Evolutionary conservation across 352 stramenopile genomes (phyloP).

Genomic region (Phytopythium ostracodes): DNA sequence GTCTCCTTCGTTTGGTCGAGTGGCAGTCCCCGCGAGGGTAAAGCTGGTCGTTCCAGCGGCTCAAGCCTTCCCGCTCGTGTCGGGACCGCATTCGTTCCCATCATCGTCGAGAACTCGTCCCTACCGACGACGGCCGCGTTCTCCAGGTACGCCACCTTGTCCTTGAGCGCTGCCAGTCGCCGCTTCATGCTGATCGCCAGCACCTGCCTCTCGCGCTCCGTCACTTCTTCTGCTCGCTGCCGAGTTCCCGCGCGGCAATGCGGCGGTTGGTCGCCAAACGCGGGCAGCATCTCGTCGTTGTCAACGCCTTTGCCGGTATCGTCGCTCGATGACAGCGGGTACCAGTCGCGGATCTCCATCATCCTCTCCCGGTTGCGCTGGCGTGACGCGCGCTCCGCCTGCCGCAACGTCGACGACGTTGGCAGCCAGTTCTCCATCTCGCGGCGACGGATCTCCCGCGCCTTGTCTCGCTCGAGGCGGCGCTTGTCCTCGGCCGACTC

Average conservation of each 20-base stretch:
- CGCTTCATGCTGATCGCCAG: constrained; percentile 5
- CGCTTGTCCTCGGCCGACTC: constrained; percentile 43
- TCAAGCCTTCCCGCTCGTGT: background rate
- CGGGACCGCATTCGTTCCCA: background rate
- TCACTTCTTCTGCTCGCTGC: constrained; percentile 8
- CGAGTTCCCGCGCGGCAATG: background rate
- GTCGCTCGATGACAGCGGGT: constrained; percentile 15
- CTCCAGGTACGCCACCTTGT: constrained; percentile 37
- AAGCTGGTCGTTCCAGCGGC: constrained; percentile 5
- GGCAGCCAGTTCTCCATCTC: constrained; percentile 64
- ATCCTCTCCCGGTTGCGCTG: constrained; percentile 41
- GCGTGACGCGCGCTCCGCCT: constrained; percentile 25
- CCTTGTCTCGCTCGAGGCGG: constrained; percentile 41
- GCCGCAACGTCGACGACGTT: constrained; percentile 23
- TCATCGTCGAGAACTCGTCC: background rate
- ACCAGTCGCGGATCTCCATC: constrained; percentile 47
- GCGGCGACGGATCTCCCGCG: constrained; percentile 31
- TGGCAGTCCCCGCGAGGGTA: background rate
- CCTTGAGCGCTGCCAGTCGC: constrained; percentile 12
- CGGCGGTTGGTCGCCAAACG: constrained; percentile 22
- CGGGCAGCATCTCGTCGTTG: constrained; percentile 32
- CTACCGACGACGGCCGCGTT: background rate
- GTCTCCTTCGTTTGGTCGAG: background rate
- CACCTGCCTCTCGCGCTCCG: constrained; percentile 18
- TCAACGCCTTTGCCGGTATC: background rate